A percentile compares a stretch with the other conserved stretches of the same genome.
phyloP scores from a whole-genome alignment of 2,329 filamentous ascomycete genomes.

The Xylariaceae sp. region DNA sequence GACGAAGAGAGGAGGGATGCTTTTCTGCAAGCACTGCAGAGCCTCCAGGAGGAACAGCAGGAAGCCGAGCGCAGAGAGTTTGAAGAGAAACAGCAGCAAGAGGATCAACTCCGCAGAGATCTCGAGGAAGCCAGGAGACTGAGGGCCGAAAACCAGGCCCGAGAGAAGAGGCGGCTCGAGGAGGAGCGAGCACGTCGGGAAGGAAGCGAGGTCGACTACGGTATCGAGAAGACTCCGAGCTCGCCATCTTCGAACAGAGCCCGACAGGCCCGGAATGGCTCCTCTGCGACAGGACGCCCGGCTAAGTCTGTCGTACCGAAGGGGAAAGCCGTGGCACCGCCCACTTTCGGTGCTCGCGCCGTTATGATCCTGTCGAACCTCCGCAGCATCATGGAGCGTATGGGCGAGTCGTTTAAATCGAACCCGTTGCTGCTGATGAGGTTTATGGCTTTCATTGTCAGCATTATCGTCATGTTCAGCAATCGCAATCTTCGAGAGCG shows the following conservation, averaged over 20 bases:
- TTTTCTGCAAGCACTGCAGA: constrained; percentile 79
- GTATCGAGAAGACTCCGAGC: constrained; percentile 50
- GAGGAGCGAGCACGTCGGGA: constrained; percentile 43
- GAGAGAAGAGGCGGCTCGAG: constrained; percentile 43
- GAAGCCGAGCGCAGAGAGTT: constrained; percentile 59
- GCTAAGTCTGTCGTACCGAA: constrained; percentile 21
- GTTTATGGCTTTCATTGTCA: constrained; percentile 71
- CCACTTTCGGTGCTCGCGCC: constrained; percentile 40
- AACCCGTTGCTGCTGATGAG: constrained; percentile 51
- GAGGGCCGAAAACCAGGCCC: constrained; percentile 52
- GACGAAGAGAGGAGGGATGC: constrained; percentile 88
- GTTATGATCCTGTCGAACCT: constrained; percentile 46
- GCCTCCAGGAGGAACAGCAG: constrained; percentile 74
- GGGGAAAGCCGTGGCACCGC: constrained; percentile 26
- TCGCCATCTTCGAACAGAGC: constrained; percentile 28
- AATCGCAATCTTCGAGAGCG: constrained; percentile 68
- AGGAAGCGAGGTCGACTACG: constrained; percentile 60
- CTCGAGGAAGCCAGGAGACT: constrained; percentile 49
- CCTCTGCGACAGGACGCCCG: constrained; percentile 25
- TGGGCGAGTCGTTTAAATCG: constrained; percentile 43
- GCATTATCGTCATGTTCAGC: constrained; percentile 69
- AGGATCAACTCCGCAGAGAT: constrained; percentile 48
- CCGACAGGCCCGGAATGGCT: constrained; percentile 23
- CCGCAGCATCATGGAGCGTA: constrained; percentile 41
- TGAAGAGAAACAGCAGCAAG: constrained; percentile 48